phyloP scores from a whole-genome alignment of 495 filamentous ascomycete species.

The Aspergillus olivimuriae region DNA sequence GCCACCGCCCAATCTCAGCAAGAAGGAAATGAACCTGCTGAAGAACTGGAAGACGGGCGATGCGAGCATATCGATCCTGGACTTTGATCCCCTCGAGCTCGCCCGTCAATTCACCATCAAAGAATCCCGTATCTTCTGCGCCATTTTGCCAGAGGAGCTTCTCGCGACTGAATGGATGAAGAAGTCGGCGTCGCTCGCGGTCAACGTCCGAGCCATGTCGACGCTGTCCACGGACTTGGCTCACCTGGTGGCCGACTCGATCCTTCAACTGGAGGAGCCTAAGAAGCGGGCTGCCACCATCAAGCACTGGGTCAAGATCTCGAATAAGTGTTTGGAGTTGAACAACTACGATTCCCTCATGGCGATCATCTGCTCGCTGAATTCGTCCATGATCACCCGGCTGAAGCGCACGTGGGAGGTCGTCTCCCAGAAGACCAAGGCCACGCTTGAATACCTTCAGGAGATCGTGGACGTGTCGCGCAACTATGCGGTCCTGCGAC shows the following conservation, averaged over 20 bases:
- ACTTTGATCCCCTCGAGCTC: conserved; percentile 89
- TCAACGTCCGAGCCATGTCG: conserved; percentile 95
- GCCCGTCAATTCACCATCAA: conserved; percentile 92
- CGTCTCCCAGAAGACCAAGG: conserved; percentile 79
- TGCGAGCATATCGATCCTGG: conserved; percentile 67
- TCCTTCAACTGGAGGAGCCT: conserved; percentile 75
- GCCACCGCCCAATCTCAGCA: conserved; percentile 62
- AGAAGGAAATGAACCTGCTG: conserved; percentile 68
- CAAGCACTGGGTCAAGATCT: conserved; percentile 99
- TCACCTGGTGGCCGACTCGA: conserved; percentile 92
- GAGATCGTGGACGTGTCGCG: conserved; percentile 78
- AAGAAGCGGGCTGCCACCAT: conserved; percentile 88
- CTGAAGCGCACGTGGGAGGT: conserved; percentile 90
- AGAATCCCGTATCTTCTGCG: conserved; percentile 88
- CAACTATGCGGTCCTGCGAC: conserved; percentile 87
- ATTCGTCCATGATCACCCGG: conserved; percentile 86
- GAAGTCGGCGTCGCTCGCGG: conserved; percentile 66
- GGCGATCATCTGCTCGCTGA: conserved; percentile 91
- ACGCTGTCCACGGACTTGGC: conserved; percentile 84
- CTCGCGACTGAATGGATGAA: conserved; percentile 91
- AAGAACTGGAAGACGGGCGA: conserved; percentile 68
- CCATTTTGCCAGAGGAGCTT: conserved; percentile 90
- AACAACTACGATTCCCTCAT: conserved; percentile 96
- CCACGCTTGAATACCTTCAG: conserved; percentile 68
- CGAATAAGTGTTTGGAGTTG: conserved; percentile 75